Conservation (phyloP, 2,329 filamentous ascomycete genomes). For the Teratosphaeria epicoccoides region DNA sequence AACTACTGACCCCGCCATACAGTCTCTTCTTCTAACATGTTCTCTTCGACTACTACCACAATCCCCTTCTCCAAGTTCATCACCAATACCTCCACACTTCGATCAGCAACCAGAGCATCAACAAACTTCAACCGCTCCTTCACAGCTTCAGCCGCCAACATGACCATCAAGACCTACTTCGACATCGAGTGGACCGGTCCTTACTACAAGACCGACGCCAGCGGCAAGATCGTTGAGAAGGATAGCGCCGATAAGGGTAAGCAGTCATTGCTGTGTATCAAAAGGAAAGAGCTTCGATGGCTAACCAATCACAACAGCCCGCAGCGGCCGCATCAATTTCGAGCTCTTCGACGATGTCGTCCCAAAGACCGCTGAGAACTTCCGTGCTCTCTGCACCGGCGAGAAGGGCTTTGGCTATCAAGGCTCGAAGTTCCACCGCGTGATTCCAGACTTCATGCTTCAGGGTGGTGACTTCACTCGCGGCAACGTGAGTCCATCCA, state of each 20-base stretch:
- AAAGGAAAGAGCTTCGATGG: constrained; percentile 1
- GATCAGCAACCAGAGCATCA: constrained; percentile 27
- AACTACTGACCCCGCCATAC: constrained; percentile 2
- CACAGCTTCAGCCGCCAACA: constrained; percentile 58
- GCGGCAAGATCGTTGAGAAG: constrained; percentile 38
- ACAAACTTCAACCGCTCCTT: constrained; percentile 41
- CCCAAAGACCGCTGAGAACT: constrained; percentile 94
- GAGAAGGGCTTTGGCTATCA: constrained; percentile 80
- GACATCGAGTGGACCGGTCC: constrained; percentile 47
- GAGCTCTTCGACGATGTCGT: constrained; percentile 75
- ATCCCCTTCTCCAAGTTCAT: constrained; percentile 1
- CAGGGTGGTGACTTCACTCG: constrained; percentile 95
- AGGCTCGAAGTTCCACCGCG: constrained; percentile 84
- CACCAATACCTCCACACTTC: constrained; percentile 4
- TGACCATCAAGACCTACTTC: constrained; percentile 61
- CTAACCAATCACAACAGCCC: constrained; percentile 38
- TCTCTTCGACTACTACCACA: constrained; percentile 12
- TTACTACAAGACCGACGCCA: constrained; percentile 50
- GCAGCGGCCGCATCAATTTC: constrained; percentile 75
- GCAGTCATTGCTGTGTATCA: constrained; percentile 18
- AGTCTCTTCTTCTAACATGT: constrained; percentile 8
- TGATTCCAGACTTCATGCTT: constrained; percentile 99
- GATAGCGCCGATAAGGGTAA: constrained; percentile 47
- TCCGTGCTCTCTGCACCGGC: constrained; percentile 86
- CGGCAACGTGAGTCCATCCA: constrained; percentile 60